phyloP scores from a whole-genome alignment of 371 early-diverging fungal genomes.

The Blakeslea trispora region DNA sequence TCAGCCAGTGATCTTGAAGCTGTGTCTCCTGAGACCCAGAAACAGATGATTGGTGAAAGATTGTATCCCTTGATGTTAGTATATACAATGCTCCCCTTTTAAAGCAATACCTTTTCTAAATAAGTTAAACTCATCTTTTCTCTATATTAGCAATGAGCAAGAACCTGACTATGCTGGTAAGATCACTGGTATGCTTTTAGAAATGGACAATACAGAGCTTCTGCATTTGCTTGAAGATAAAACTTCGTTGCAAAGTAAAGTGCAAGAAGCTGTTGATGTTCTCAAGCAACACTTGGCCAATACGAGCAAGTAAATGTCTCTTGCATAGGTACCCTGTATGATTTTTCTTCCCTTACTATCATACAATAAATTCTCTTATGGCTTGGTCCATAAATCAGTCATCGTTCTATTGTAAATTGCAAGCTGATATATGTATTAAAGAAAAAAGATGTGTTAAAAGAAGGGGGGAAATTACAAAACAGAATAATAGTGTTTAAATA shows the following conservation, averaged over 20 bases:
- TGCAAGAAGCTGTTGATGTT: conserved; percentile 87
- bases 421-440: neutral
- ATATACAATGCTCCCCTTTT: neutral
- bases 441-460: conserved; percentile 4
- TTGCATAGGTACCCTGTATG: conserved; percentile 21
- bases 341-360: neutral
- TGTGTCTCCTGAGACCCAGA: conserved; percentile 74
- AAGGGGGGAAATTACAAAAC: neutral
- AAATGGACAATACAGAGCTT: conserved; percentile 89
- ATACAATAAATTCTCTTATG: no score
- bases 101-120: conserved; percentile 9
- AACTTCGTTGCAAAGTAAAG: conserved; percentile 60
- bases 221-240: conserved; percentile 74
- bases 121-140: neutral
- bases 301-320: no score
- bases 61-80: conserved; percentile 73
- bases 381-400: no score
- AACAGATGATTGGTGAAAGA: conserved; percentile 85
- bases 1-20: conserved; percentile 71
- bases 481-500: no score
- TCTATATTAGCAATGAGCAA: conserved; percentile 20
- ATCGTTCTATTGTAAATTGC: conserved; percentile 4
- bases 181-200: conserved; percentile 94
- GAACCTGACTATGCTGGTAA: conserved; percentile 78
- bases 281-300: conserved; percentile 73